Percentiles rank a stretch among this genome's conserved stretches.
These are phyloP conservation scores for Fusarium longipes DNA, from an alignment of 2,329 filamentous ascomycete species.

Conservation along the genomic window DNA sequence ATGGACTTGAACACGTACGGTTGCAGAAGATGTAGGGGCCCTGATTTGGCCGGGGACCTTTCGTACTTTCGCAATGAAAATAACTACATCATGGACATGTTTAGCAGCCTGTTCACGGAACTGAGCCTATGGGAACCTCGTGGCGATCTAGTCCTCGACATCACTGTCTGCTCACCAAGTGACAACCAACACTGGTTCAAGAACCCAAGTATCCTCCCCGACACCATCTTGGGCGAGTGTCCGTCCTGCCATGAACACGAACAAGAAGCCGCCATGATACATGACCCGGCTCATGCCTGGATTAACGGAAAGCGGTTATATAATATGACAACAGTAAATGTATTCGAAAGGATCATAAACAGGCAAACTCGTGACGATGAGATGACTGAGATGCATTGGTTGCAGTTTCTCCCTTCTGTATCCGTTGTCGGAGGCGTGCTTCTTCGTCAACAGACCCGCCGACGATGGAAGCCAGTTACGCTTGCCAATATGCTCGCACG, in stretches of 20 bases:
- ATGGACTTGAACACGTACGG: no score
- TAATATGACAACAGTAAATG: conserved; percentile 24
- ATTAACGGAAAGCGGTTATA: conserved; percentile 39
- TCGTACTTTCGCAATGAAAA: no score
- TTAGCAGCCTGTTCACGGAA: conserved; percentile 42
- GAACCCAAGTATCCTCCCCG: conserved; percentile 45
- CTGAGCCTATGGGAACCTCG: conserved; percentile 50
- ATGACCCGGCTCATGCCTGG: conserved; percentile 49
- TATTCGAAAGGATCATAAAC: conserved; percentile 48
- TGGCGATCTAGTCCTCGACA: conserved; percentile 52
- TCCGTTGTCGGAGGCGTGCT: conserved; percentile 50
- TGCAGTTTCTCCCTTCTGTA: conserved; percentile 50
- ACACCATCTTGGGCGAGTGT: conserved; percentile 26
- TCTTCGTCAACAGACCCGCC: conserved; percentile 53
- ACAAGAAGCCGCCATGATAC: conserved; percentile 34
- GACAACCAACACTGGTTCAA: conserved; percentile 53
- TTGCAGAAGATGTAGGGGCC: no score
- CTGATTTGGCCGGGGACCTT: no score
- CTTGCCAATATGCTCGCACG: conserved; percentile 50
- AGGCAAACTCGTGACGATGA: conserved; percentile 46
- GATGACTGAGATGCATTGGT: conserved; percentile 48
- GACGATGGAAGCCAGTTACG: conserved; percentile 49
- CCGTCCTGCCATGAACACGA: conserved; percentile 12
- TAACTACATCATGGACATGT: no score
- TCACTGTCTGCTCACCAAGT: conserved; percentile 53